Conservation (phyloP, 169 alveolate genomes). For the Perkinsus chesapeaki region DNA sequence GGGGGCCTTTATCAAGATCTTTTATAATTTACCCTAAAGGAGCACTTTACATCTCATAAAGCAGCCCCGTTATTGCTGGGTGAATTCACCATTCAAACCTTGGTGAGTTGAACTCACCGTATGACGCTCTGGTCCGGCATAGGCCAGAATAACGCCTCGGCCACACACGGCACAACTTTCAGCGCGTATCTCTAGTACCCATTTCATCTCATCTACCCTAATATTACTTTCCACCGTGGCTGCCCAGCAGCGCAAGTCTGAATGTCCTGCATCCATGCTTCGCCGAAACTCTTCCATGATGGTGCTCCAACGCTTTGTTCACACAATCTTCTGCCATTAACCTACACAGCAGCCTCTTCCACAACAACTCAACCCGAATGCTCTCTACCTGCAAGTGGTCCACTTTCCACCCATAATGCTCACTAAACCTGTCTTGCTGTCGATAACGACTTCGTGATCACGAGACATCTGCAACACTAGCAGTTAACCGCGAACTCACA, state of each 20-base stretch:
- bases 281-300: constrained; percentile 27
- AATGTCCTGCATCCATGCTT: constrained; percentile 20
- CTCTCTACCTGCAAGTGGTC: constrained; percentile 78
- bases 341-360: constrained; percentile 47
- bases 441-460: constrained; percentile 76
- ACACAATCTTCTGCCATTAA: constrained; percentile 79
- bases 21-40: too few relatives aligned
- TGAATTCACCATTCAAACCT: too few relatives aligned
- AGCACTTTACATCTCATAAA: too few relatives aligned
- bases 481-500: too few relatives aligned
- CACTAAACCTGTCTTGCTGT: constrained; percentile 59
- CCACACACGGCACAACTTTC: too few relatives aligned
- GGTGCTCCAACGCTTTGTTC: constrained; percentile 38
- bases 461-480: constrained; percentile 53
- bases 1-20: too few relatives aligned
- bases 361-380: background rate
- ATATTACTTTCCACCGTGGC: background rate
- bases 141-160: too few relatives aligned
- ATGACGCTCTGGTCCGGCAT: too few relatives aligned
- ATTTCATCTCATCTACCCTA: too few relatives aligned
- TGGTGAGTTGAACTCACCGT: too few relatives aligned
- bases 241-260: background rate
- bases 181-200: too few relatives aligned
- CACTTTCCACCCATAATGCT: constrained; percentile 90
- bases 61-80: too few relatives aligned